Evolutionary conservation across 2,329 filamentous ascomycete species (phyloP).

Genomic region (Aspergillus sp.): DNA sequence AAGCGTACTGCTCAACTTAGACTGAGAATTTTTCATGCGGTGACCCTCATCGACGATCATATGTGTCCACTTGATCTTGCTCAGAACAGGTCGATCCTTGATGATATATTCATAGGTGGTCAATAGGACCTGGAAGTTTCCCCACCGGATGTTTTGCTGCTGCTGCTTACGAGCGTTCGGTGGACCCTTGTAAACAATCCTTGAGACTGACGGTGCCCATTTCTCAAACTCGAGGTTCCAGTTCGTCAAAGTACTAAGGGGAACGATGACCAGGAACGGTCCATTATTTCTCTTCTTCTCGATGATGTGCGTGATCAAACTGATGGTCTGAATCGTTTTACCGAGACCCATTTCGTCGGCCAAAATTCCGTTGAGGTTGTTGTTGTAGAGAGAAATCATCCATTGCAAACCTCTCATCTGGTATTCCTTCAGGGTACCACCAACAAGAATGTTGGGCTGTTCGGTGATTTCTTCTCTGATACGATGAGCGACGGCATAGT

Average conservation of each 20-base stretch:
- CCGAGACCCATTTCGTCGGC: slow-evolving; percentile 99
- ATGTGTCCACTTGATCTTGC: slow-evolving; percentile 99
- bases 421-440: slow-evolving; percentile 93
- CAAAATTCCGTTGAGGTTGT: slow-evolving; percentile 97
- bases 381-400: slow-evolving; percentile 99
- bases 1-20: slow-evolving; percentile 92
- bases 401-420: slow-evolving; percentile 98
- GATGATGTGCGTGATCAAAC: slow-evolving; percentile 93
- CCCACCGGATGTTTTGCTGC: slow-evolving; percentile 90
- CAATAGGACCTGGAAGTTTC: slow-evolving; percentile 91
- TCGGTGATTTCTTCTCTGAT: slow-evolving; percentile 86
- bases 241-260: slow-evolving; percentile 93
- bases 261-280: slow-evolving; percentile 94
- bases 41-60: slow-evolving; percentile 99
- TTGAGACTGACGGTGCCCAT: slow-evolving; percentile 85
- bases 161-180: slow-evolving; percentile 84
- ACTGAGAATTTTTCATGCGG: slow-evolving; percentile 98
- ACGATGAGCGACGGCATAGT: slow-evolving; percentile 96
- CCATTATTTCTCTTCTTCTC: slow-evolving; percentile 90
- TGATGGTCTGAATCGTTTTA: slow-evolving; percentile 99
- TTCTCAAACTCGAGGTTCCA: slow-evolving; percentile 99
- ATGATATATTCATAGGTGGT: slow-evolving; percentile 99
- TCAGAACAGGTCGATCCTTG: slow-evolving; percentile 91
- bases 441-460: slow-evolving; percentile 84
- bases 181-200: slow-evolving; percentile 95